These are phyloP conservation scores for Roridomyces roridus DNA, from an alignment of 768 basidiomycete genomes.

Conservation along the genomic window DNA sequence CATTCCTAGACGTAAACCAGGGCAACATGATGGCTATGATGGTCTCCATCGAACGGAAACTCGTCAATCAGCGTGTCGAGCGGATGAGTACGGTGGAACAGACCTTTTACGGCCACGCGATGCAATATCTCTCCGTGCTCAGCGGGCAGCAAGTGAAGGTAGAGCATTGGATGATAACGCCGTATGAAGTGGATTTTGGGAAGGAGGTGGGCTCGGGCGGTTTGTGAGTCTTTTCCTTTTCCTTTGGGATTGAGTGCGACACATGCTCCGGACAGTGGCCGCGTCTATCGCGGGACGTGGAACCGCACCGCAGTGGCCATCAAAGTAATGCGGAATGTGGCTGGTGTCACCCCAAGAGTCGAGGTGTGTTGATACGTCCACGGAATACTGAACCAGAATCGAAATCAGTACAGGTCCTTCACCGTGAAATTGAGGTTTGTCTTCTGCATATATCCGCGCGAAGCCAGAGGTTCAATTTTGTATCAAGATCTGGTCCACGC, in stretches of 20 bases:
- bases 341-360: not conserved
- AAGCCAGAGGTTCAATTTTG: too few species aligned
- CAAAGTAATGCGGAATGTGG: not conserved
- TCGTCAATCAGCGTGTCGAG: not conserved
- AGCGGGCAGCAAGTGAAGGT: not conserved
- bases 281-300: constrained; percentile 10
- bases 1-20: constrained; percentile 13
- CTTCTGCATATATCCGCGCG: not conserved
- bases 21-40: too few species aligned
- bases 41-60: too few species aligned
- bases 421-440: not conserved
- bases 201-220: constrained; percentile 5
- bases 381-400: too few species aligned
- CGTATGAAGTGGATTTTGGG: too few species aligned
- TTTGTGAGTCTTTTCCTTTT: not conserved
- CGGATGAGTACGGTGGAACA: not conserved
- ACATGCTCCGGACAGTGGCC: not conserved
- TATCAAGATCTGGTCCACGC: constrained; percentile 1
- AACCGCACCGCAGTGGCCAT: constrained; percentile 10
- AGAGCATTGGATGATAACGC: constrained; percentile 12
- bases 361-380: too few species aligned
- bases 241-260: not conserved
- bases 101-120: too few species aligned
- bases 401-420: not conserved
- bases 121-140: not conserved